Evolutionary conservation across 768 basidiomycete species (phyloP).

Genomic region (Tulasnella sp.): DNA sequence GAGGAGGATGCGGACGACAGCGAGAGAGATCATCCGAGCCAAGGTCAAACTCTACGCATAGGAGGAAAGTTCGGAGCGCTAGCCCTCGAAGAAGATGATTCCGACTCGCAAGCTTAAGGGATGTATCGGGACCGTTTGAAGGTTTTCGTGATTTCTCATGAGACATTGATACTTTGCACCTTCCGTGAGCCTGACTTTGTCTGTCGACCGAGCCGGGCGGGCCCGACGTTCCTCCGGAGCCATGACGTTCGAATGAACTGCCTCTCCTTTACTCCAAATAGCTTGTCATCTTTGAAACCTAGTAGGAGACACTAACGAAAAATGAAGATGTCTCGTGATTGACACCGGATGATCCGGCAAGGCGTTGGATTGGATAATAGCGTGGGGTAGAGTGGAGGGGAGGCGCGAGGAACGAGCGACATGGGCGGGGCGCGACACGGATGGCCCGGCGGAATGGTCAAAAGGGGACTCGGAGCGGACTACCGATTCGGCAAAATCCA

Average conservation of each 20-base stretch:
- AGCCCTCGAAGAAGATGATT: neutral
- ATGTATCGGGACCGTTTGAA: neutral
- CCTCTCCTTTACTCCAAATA: conserved; percentile 11
- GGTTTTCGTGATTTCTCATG: conserved; percentile 9
- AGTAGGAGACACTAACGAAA: neutral
- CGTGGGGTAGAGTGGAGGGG: neutral
- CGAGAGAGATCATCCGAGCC: conserved; percentile 13
- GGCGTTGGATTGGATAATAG: neutral
- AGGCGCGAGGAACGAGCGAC: neutral
- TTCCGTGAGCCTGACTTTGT: conserved; percentile 15
- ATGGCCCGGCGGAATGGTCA: conserved; percentile 14
- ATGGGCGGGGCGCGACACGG: neutral
- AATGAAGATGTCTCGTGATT: conserved; percentile 18
- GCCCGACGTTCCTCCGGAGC: conserved; percentile 2
- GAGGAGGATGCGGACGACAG: conserved; percentile 36
- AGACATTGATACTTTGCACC: conserved; percentile 8
- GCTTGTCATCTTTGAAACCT: neutral
- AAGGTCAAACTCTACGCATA: conserved; percentile 1
- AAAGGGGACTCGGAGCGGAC: conserved; percentile 19
- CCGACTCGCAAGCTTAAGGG: neutral
- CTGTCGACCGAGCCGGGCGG: conserved; percentile 17
- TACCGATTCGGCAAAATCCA: conserved; percentile 14
- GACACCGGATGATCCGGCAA: neutral
- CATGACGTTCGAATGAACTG: neutral
- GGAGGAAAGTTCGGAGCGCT: conserved; percentile 15